phyloP scores from a whole-genome alignment of 2,329 filamentous ascomycete species.

The Iodosphaeria phyllophila region DNA sequence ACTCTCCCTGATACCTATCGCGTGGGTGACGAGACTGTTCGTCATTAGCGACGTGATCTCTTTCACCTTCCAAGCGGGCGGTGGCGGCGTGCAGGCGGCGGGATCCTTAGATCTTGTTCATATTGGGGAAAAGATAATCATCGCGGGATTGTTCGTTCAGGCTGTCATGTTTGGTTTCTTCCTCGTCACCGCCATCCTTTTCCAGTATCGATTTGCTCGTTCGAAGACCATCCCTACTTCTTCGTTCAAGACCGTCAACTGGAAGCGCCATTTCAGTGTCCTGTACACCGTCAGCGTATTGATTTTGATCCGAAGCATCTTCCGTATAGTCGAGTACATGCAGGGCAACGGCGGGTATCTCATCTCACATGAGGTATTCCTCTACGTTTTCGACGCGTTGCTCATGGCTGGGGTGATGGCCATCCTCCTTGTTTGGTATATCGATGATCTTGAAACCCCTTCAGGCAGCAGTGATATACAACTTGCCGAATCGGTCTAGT shows the following conservation, averaged over 20 bases:
- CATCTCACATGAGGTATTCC: constrained; percentile 8
- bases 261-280: constrained; percentile 7
- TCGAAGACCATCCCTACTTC: too few species aligned
- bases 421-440: constrained; percentile 1
- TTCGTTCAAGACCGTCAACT: constrained; percentile 6
- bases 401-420: constrained; percentile 7
- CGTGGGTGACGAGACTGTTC: constrained; percentile 26
- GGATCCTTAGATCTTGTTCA: constrained; percentile 7
- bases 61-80: constrained; percentile 20
- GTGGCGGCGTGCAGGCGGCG: constrained; percentile 5
- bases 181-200: constrained; percentile 20
- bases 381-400: constrained; percentile 13
- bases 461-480: too few species aligned
- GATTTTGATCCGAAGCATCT: constrained; percentile 17
- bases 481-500: too few species aligned
- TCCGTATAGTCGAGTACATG: constrained; percentile 18
- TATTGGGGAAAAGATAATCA: constrained; percentile 22
- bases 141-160: constrained; percentile 29
- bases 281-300: constrained; percentile 5
- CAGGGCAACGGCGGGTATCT: constrained; percentile 10
- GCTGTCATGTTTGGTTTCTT: constrained; percentile 30
- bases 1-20: constrained; percentile 18
- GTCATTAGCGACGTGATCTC: constrained; percentile 24
- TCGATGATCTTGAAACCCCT: constrained; percentile 1
- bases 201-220: constrained; percentile 13